Percentiles rank a stretch among this genome's conserved stretches.
Evolutionary conservation across 768 basidiomycete species (phyloP).

Genomic region (Rossbeevera mucosa): DNA sequence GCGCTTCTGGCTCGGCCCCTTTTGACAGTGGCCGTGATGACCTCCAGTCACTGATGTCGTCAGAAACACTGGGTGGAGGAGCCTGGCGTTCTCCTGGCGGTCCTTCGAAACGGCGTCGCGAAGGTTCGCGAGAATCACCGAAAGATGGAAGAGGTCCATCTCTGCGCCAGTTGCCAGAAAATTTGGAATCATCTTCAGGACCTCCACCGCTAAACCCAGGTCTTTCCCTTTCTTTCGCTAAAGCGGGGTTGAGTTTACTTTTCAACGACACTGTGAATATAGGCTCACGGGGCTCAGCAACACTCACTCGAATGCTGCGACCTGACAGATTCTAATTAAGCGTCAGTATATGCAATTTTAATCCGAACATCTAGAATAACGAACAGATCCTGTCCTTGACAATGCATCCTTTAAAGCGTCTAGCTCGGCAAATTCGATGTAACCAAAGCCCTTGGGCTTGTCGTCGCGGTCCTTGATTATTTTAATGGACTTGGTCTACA

Average conservation of each 20-base stretch:
- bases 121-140: conserved; percentile 55
- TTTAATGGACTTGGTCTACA: conserved; percentile 77
- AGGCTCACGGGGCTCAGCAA: conserved; percentile 90
- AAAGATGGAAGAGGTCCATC: conserved; percentile 78
- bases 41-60: conserved; percentile 68
- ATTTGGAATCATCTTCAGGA: conserved; percentile 73
- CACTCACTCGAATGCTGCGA: conserved; percentile 81
- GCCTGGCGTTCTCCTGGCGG: conserved; percentile 39
- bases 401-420: conserved; percentile 86
- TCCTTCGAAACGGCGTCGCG: conserved; percentile 65
- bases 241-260: conserved; percentile 8
- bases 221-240: conserved; percentile 78
- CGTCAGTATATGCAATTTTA: background rate
- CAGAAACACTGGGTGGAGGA: conserved; percentile 50
- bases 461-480: conserved; percentile 92
- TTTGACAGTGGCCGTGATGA: conserved; percentile 44
- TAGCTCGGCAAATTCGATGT: conserved; percentile 88
- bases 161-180: conserved; percentile 80
- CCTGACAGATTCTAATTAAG: conserved; percentile 60
- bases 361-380: conserved; percentile 24
- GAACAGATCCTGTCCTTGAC: conserved; percentile 61
- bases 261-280: background rate
- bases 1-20: conserved; percentile 42
- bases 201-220: conserved; percentile 46
- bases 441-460: conserved; percentile 96